phyloP scores from a whole-genome alignment of 176 grass and related monocot species.

The Leersia perrieri region DNA sequence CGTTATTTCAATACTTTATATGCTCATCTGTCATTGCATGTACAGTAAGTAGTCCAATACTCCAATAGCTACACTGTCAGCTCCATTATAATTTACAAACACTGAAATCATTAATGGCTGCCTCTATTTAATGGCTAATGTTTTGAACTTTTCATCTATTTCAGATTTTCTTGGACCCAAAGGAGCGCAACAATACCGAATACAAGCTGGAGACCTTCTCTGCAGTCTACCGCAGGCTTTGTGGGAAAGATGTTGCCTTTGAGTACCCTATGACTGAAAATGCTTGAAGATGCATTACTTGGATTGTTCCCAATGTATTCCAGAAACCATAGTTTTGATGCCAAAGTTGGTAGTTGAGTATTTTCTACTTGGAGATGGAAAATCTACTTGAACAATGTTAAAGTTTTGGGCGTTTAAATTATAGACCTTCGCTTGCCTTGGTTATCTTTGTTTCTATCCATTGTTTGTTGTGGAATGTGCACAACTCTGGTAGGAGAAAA shows the following conservation, averaged over 20 bases:
- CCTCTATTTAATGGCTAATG: too few relatives aligned
- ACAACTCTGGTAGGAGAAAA: background rate
- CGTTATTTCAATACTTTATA: background rate
- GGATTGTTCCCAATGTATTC: slow-evolving; percentile 27
- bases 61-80: background rate
- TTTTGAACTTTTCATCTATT: too few relatives aligned
- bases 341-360: slow-evolving; percentile 32
- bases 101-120: background rate
- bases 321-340: slow-evolving; percentile 50
- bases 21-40: background rate
- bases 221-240: slow-evolving; percentile 83
- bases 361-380: background rate
- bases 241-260: slow-evolving; percentile 78
- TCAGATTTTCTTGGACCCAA: slow-evolving; percentile 91
- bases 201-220: slow-evolving; percentile 95
- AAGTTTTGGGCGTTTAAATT: slow-evolving; percentile 58
- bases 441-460: background rate
- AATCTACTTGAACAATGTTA: slow-evolving; percentile 35
- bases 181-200: slow-evolving; percentile 94
- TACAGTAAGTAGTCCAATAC: too few relatives aligned
- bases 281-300: slow-evolving; percentile 36
- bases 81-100: too few relatives aligned
- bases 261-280: slow-evolving; percentile 55
- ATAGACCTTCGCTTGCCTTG: background rate
- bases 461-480: background rate